Percentiles rank a stretch among this genome's conserved stretches.
phyloP scores from a whole-genome alignment of 2,329 filamentous ascomycete species.

The Sporothrix pallida region DNA sequence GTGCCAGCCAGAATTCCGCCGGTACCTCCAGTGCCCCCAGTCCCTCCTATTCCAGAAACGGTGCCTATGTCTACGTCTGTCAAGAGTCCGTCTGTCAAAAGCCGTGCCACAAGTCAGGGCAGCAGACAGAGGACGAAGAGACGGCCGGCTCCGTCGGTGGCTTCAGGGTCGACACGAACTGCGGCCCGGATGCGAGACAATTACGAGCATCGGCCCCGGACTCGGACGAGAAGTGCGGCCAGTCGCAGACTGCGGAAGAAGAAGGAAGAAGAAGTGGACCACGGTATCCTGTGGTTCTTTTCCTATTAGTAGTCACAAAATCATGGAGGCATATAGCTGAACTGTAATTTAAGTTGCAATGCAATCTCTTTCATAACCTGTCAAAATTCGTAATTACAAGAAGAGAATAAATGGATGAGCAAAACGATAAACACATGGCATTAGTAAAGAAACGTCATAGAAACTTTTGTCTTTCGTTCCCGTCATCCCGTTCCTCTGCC shows the following conservation, averaged over 20 bases:
- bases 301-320: constrained; percentile 2
- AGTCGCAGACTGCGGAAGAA: neutral
- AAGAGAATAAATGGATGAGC: constrained; percentile 12
- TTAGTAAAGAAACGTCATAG: constrained; percentile 3
- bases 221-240: neutral
- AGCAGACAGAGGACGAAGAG: neutral
- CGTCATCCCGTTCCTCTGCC: neutral
- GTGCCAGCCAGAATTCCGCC: neutral
- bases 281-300: constrained; percentile 30
- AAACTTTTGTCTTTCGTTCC: constrained; percentile 6
- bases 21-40: neutral
- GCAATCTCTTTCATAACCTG: constrained; percentile 14
- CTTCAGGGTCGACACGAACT: neutral
- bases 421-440: neutral
- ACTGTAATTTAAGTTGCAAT: neutral
- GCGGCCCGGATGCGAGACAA: constrained; percentile 19
- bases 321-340: neutral
- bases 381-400: constrained; percentile 23
- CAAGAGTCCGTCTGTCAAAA: neutral
- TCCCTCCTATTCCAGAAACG: neutral
- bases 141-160: neutral
- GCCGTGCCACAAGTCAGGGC: neutral
- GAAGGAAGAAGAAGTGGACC: constrained; percentile 32
- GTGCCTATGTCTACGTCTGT: neutral
- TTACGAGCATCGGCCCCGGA: neutral